phyloP scores from a whole-genome alignment of 1,284 basidiomycete species.

The Ganoderma multipileum region DNA sequence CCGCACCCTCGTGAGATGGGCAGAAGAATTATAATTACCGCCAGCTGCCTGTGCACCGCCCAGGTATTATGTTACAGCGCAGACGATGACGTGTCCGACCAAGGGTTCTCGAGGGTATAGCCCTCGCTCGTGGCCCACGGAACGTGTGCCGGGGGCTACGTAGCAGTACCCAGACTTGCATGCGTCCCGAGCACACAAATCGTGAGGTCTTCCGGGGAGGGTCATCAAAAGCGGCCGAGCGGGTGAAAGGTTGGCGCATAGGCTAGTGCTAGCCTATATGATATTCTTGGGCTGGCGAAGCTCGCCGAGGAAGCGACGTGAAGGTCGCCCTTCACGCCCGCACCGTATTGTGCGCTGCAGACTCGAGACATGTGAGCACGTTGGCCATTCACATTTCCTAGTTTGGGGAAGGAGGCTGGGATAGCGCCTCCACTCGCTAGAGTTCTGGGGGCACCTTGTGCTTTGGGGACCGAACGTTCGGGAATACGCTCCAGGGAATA shows the following conservation, averaged over 20 bases:
- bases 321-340: constrained; percentile 3
- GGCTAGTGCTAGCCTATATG: background rate
- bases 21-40: background rate
- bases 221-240: background rate
- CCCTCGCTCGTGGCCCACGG: background rate
- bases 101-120: background rate
- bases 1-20: background rate
- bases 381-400: background rate
- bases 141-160: background rate
- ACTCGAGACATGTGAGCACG: background rate
- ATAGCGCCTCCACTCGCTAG: background rate
- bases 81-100: background rate
- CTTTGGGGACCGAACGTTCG: background rate
- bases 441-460: background rate
- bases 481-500: background rate
- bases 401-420: background rate
- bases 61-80: background rate
- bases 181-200: background rate
- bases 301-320: constrained; percentile 1
- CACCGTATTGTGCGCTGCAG: background rate
- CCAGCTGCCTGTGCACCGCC: background rate
- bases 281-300: constrained; percentile 1
- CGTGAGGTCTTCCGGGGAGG: background rate
- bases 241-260: background rate
- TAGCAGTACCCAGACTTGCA: background rate